These are phyloP conservation scores for Ceratobasidium sp. DNA, from an alignment of 1,284 basidiomycete species.

Conservation along the genomic window DNA sequence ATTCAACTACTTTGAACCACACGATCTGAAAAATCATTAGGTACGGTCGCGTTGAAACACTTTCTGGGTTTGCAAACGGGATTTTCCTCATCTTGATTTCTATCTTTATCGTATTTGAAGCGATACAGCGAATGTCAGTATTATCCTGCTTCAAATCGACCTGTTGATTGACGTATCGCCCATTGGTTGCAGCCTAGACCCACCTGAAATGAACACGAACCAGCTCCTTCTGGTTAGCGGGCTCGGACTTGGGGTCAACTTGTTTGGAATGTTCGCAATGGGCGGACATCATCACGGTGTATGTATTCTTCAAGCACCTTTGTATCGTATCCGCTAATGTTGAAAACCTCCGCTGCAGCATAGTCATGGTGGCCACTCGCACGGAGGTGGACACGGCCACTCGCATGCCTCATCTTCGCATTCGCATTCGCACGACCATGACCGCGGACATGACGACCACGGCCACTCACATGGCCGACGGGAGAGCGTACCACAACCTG, in stretches of 20 bases:
- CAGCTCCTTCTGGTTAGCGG: conserved; percentile 90
- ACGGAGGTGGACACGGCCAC: conserved; percentile 49
- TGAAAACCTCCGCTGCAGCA: background rate
- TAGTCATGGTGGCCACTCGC: conserved; percentile 53
- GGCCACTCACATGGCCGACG: conserved; percentile 51
- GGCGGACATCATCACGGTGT: conserved; percentile 92
- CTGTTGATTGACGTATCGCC: background rate
- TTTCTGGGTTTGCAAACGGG: conserved; percentile 98
- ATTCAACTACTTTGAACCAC: conserved; percentile 25
- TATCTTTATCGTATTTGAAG: conserved; percentile 98
- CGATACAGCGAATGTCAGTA: conserved; percentile 87
- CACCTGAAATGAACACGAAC: conserved; percentile 97
- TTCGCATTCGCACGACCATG: conserved; percentile 46
- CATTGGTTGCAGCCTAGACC: conserved; percentile 69
- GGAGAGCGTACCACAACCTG: conserved; percentile 29
- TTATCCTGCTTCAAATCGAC: background rate
- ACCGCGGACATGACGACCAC: conserved; percentile 43
- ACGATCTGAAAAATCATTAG: conserved; percentile 54
- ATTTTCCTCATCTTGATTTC: conserved; percentile 96
- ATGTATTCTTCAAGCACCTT: conserved; percentile 46
- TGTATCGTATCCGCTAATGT: background rate
- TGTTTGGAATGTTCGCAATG: conserved; percentile 99
- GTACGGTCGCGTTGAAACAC: conserved; percentile 96
- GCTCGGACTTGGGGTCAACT: conserved; percentile 88
- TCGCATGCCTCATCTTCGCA: conserved; percentile 41